These are phyloP conservation scores for Colletotrichum eremochloae DNA, from an alignment of 2,329 filamentous ascomycete species.

Conservation along the genomic window DNA sequence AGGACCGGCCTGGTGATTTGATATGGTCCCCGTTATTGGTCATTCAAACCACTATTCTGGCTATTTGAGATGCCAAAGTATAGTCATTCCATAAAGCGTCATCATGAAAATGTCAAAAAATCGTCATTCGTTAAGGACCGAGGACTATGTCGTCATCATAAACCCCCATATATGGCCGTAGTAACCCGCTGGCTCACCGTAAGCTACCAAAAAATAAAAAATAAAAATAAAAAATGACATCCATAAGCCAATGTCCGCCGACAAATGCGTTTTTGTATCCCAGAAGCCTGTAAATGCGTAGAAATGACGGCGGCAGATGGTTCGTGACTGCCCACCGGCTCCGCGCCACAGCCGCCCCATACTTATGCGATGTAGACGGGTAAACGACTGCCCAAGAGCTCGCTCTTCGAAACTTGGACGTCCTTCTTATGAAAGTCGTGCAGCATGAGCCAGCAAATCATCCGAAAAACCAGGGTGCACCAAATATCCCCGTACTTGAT, in stretches of 20 bases:
- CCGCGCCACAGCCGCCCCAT: neutral
- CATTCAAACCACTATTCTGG: neutral
- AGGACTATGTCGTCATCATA: neutral
- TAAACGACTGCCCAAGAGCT: conserved; percentile 67
- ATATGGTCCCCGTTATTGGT: too few species aligned
- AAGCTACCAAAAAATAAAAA: neutral
- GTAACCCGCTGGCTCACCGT: neutral
- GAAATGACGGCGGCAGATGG: neutral
- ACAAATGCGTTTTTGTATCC: neutral
- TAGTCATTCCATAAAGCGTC: neutral
- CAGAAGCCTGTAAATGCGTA: conserved; percentile 10
- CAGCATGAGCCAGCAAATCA: conserved; percentile 70
- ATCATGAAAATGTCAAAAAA: neutral
- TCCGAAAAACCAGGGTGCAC: conserved; percentile 68
- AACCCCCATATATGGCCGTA: neutral
- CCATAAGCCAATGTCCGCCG: neutral
- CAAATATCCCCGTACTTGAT: conserved; percentile 60
- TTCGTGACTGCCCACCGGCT: neutral
- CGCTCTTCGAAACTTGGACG: conserved; percentile 65
- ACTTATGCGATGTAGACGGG: conserved; percentile 64
- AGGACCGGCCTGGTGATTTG: neutral
- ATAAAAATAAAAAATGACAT: neutral
- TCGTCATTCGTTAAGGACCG: conserved; percentile 11
- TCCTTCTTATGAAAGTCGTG: conserved; percentile 70
- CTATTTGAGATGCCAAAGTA: neutral